Percentiles rank a stretch among this genome's conserved stretches.
Conservation (phyloP, 148 eudicot genomes). For the Chenopodium suecicum region DNA sequence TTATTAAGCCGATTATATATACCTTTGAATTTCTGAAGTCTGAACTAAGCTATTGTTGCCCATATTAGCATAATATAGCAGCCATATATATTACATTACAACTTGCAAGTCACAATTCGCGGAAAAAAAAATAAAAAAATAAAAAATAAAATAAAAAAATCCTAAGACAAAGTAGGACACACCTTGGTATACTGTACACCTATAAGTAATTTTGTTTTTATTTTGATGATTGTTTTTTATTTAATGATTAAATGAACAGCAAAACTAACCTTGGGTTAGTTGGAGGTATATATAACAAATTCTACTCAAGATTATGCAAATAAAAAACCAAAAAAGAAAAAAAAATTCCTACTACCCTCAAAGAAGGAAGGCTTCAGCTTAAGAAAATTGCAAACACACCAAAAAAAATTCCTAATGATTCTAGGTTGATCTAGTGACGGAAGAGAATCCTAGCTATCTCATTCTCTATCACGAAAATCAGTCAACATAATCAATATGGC, state of each 20-base stretch:
- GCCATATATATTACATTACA: neutral
- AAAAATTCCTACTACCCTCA: neutral
- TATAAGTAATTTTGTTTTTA: no score
- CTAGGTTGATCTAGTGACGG: neutral
- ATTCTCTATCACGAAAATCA: neutral
- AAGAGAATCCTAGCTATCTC: neutral
- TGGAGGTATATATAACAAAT: no score
- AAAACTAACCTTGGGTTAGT: no score
- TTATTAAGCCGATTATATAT: neutral
- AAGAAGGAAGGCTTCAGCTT: neutral
- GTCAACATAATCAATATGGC: neutral
- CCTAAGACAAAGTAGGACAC: neutral
- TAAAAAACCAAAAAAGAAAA: neutral
- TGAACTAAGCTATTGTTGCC: constrained; percentile 1
- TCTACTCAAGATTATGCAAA: neutral
- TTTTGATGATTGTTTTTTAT: no score
- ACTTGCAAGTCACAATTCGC: neutral
- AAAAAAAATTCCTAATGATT: neutral
- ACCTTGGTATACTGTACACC: no score
- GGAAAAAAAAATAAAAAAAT: no score
- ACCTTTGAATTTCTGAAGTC: neutral
- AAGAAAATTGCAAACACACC: neutral
- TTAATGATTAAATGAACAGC: no score
- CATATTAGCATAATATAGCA: neutral
- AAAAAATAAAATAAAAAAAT: neutral